Evolutionary conservation across 2,329 filamentous ascomycete species (phyloP), one percentile per base, ranked within the genome.

Genomic region (Thielaviopsis musarum): DNA sequence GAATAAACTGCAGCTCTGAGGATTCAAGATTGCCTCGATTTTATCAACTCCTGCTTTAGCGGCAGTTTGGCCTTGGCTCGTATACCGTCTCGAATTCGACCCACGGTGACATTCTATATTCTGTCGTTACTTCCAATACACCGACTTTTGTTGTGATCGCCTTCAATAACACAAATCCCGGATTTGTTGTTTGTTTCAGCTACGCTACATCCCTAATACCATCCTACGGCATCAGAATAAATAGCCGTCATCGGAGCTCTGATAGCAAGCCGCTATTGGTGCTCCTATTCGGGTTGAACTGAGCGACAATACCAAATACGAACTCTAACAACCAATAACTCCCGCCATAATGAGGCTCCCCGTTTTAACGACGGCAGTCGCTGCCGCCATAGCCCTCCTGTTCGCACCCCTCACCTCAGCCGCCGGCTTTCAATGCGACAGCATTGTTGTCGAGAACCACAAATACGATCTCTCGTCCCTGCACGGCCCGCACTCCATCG

Each of bases 401-500:
- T 62, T 77, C 21, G 64, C 68, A 26, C 66, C 73, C 15, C 66
- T 74, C 51, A 68, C 72, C 17, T 63, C 68, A 1, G 67, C 73
- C 2, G 74, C 78, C 51, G 79, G 75, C 63, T 71, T 88, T 59
- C 71, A 79, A 63, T 91, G 87, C 75, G 74, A 78, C 21, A 75
- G 83, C 56, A 73, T 89, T 34, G 71, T 76, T 3, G 75, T 80
- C 1, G 78, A 83, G 63, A 75, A 74, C 24, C 75, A 79, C 62
- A 75, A 72, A 30, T 91, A 85, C 70, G 77, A 90, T 70, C 74
- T 91, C 30, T 73, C 74, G 26, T 70, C 75, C 63, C 77, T 91
- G 7, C 75, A 73, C 5, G 87, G 86, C 1, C 83, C 85, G 38
- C 85, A 85, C 68, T 80, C 82, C 0, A 82, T 89, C 45, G 77